Evolutionary conservation across 1,284 basidiomycete genomes (phyloP), one percentile per base, ranked within the genome.

Genomic region (Boletus sp.): DNA sequence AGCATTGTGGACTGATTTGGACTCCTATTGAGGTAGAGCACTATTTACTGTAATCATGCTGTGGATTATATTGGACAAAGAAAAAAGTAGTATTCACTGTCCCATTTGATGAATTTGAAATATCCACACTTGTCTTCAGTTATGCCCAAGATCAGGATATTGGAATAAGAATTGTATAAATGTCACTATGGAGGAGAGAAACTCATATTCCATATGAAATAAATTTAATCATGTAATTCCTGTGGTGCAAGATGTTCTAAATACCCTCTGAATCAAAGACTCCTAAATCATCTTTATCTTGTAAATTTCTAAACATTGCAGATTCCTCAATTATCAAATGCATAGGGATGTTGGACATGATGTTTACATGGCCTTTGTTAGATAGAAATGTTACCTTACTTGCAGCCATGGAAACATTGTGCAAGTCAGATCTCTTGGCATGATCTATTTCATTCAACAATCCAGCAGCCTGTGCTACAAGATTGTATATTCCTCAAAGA

Each of bases 181-280:
- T n/a, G n/a, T n/a, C n/a, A n/a, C n/a, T n/a, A n/a, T n/a, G n/a
- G n/a, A n/a, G n/a, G n/a, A n/a, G n/a, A n/a, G n/a, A n/a, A n/a
- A n/a, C 4, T 31, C 47, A 6, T 19, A 66, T 64, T 37, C 55
- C 46, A 1, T 1, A 50, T 16, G 19, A 44, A 3, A 61, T 49
- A 49, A 43, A 64, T 33, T 40, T 27, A 2, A 67, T 55, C 46
- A 55, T 23, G 37, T 65, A 63, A 44, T 57, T 21, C 55, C 60
- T 67, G 35, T 51, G 11, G 1, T 1, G 8, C 47, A 61, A 35
- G 16, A 67, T 14, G 3, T 37, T 19, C 28, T 67, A 57, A 3
- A 67, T 48, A 53, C 53, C 61, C 1, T 64, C 31, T 2, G 19
- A 33, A 13, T 58, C 40, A 13, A 65, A 64, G 11, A 67, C 7